Conservation (phyloP, 2,329 filamentous ascomycete species). For the Furcasterigmium furcatum region DNA sequence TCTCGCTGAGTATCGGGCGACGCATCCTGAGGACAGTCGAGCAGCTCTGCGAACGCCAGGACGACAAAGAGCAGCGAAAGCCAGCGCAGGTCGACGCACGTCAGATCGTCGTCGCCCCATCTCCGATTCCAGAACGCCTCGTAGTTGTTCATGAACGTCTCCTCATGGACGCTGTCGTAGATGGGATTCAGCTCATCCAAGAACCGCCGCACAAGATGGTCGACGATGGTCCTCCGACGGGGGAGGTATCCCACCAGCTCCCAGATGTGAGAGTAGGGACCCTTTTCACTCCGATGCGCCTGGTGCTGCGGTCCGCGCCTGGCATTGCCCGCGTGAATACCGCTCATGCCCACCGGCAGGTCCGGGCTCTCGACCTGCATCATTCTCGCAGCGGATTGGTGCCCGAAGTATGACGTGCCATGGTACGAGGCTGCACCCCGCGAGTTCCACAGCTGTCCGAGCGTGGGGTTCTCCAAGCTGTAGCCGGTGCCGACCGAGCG, state of each 20-base stretch:
- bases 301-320: slow-evolving; percentile 13
- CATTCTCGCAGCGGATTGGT: slow-evolving; percentile 24
- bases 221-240: slow-evolving; percentile 29
- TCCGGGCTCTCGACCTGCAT: slow-evolving; percentile 22
- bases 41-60: slow-evolving; percentile 31
- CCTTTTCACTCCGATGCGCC: slow-evolving; percentile 13
- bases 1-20: slow-evolving; percentile 29
- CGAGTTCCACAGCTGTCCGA: slow-evolving; percentile 23
- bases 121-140: slow-evolving; percentile 33
- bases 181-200: slow-evolving; percentile 30
- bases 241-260: slow-evolving; percentile 34
- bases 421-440: slow-evolving; percentile 25
- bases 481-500: background rate
- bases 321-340: background rate
- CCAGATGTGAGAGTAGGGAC: slow-evolving; percentile 31
- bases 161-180: slow-evolving; percentile 29
- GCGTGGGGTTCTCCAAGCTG: background rate
- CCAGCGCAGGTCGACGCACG: slow-evolving; percentile 35
- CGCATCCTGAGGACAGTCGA: slow-evolving; percentile 26
- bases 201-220: slow-evolving; percentile 28
- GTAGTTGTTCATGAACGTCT: slow-evolving; percentile 28
- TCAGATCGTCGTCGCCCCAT: slow-evolving; percentile 34
- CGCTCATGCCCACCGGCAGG: slow-evolving; percentile 4
- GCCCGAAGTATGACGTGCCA: slow-evolving; percentile 26
- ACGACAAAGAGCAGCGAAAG: slow-evolving; percentile 36